phyloP scores from a whole-genome alignment of 495 filamentous ascomycete species.

The Penicillium bialowiezense region DNA sequence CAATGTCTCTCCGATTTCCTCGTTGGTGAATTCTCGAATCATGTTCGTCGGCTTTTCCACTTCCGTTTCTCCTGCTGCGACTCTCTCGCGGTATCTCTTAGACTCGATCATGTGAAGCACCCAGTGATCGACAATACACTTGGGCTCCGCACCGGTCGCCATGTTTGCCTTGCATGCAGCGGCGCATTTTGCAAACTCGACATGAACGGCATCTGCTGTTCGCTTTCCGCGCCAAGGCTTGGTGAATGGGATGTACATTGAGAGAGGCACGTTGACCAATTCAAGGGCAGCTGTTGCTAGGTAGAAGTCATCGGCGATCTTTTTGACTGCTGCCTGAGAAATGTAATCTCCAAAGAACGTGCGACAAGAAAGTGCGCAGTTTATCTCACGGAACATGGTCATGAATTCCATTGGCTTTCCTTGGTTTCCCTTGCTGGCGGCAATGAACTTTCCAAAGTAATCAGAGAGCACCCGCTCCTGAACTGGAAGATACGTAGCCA shows the following conservation, averaged over 20 bases:
- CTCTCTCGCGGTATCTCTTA: slow-evolving; percentile 60
- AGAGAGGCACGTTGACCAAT: slow-evolving; percentile 83
- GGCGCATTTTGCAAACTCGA: slow-evolving; percentile 81
- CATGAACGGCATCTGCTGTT: slow-evolving; percentile 77
- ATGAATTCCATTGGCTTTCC: slow-evolving; percentile 74
- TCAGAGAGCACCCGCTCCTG: slow-evolving; percentile 80
- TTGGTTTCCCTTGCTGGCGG: slow-evolving; percentile 57
- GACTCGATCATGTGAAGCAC: slow-evolving; percentile 80
- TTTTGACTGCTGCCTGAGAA: slow-evolving; percentile 64
- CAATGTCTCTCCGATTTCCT: slow-evolving; percentile 85
- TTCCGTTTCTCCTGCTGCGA: slow-evolving; percentile 62
- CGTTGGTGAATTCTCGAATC: slow-evolving; percentile 79
- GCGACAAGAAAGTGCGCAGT: slow-evolving; percentile 84
- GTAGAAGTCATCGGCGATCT: slow-evolving; percentile 93
- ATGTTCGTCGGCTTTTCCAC: slow-evolving; percentile 72
- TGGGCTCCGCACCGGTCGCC: slow-evolving; percentile 72
- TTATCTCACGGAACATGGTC: slow-evolving; percentile 82
- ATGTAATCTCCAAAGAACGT: slow-evolving; percentile 45
- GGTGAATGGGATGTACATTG: slow-evolving; percentile 88
- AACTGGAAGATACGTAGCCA: slow-evolving; percentile 79
- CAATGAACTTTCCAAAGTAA: slow-evolving; percentile 74
- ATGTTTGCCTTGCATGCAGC: slow-evolving; percentile 84
- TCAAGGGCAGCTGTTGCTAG: slow-evolving; percentile 89
- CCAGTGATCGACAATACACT: slow-evolving; percentile 91
- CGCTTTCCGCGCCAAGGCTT: slow-evolving; percentile 92